Percentiles rank a stretch among this genome's conserved stretches.
Conservation (phyloP, 306 rosid species). For the Acacia acuminata region DNA sequence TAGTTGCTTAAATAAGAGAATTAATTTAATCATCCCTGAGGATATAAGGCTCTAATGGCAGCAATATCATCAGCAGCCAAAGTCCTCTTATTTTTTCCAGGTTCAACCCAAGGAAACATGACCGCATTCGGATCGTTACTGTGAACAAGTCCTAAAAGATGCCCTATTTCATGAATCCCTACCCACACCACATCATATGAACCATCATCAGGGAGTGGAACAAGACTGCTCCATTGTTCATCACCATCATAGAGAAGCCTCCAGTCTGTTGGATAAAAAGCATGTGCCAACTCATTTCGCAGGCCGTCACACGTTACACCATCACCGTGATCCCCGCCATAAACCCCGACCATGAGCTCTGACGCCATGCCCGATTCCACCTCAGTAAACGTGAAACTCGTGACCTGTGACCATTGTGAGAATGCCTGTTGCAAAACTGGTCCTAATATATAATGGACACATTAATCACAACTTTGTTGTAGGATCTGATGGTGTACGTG, state of each 20-base stretch:
- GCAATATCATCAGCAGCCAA: background rate
- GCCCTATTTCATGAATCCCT: conserved; percentile 37
- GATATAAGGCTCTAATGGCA: background rate
- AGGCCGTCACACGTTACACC: background rate
- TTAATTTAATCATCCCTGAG: background rate
- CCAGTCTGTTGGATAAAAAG: background rate
- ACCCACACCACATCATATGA: background rate
- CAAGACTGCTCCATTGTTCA: conserved; percentile 13
- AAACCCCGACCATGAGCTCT: background rate
- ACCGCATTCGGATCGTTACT: background rate
- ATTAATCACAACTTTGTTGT: background rate
- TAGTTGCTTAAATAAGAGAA: too few relatives aligned
- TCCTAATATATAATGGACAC: background rate
- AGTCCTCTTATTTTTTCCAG: background rate
- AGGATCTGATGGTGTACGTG: background rate
- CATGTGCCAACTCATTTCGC: background rate
- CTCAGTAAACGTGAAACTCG: background rate
- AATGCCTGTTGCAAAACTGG: background rate
- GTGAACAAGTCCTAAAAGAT: conserved; percentile 32
- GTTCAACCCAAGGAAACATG: background rate
- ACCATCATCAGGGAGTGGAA: background rate
- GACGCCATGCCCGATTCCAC: background rate
- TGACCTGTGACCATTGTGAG: background rate
- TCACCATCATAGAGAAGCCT: conserved; percentile 8
- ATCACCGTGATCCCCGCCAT: background rate